A percentile compares a stretch with the other conserved stretches of the same genome.
Conservation (phyloP, 257 asterid species). For the Forsythia viridissima region DNA sequence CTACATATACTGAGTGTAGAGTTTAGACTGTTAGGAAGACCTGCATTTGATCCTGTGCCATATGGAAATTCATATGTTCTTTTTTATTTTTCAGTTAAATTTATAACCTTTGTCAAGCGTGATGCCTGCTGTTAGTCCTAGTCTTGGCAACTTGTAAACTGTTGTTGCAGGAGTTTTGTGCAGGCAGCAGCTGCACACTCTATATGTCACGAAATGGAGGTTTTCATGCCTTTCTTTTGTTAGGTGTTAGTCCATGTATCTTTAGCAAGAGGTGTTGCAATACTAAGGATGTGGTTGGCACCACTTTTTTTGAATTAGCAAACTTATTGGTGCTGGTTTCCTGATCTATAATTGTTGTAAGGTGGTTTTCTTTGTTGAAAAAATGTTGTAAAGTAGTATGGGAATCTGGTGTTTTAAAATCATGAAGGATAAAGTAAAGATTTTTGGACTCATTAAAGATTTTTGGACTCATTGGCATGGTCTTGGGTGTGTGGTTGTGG, state of each 20-base stretch:
- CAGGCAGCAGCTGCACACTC: neutral
- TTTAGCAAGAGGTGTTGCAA: slow-evolving; percentile 24
- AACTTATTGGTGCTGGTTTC: slow-evolving; percentile 29
- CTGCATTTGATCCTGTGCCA: neutral
- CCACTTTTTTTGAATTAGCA: slow-evolving; percentile 7
- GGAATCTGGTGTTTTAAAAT: slow-evolving; percentile 53
- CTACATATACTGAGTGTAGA: too few relatives aligned
- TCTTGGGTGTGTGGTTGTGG: slow-evolving; percentile 91
- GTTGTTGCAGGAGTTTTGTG: neutral
- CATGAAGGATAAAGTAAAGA: slow-evolving; percentile 44
- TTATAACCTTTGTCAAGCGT: neutral
- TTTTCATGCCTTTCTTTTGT: slow-evolving; percentile 13
- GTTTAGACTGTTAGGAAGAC: neutral
- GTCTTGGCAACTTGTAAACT: neutral
- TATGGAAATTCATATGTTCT: neutral
- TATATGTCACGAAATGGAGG: slow-evolving; percentile 18
- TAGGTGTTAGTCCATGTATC: slow-evolving; percentile 8
- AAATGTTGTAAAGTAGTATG: slow-evolving; percentile 28
- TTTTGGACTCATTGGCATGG: slow-evolving; percentile 72
- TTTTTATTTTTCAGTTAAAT: neutral
- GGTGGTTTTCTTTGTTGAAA: slow-evolving; percentile 43
- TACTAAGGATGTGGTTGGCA: slow-evolving; percentile 17
- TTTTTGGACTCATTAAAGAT: slow-evolving; percentile 57
- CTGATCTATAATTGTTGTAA: slow-evolving; percentile 25
- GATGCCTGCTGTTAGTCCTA: neutral